Evolutionary conservation across 768 basidiomycete genomes (phyloP), one percentile per base, ranked within the genome.

Genomic region (Mycena rosella): DNA sequence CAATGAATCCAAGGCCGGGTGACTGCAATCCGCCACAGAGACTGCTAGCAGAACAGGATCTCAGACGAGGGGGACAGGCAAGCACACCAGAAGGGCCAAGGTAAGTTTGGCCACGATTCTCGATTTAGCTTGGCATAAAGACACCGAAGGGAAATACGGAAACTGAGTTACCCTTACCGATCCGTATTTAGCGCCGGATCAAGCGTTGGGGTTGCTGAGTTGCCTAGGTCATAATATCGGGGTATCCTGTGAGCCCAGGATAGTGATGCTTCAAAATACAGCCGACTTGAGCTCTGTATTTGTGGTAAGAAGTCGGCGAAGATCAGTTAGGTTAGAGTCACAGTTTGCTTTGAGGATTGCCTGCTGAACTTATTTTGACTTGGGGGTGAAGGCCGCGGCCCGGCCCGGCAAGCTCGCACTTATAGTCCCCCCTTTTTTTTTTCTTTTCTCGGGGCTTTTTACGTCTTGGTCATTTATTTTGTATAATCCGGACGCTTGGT

Each of bases 71-170:
- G 49, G 49, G 49, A 51, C 49, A 51, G 49, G 49, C 49, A 51
- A 51, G 49, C 49, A 51, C 49, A 51, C 49, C 49, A 51, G 49
- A 51, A 51, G 49, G 49, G 49, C 49, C 49, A 51, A 51, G 49
- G 49, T 51, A 51, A 51, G 49, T 51, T 51, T 51, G 49, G 49
- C 49, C 49, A 51, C 26, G 49, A 29, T 51, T 51, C 49, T 51
- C 49, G 49, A 51, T 51, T 51, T 51, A 51, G 49, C 49, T 51
- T 51, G 49, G 49, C 49, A 51, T 51, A 51, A 51, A 51, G 49
- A 51, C 49, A 51, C 49, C 49, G 26, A 51, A 51, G 49, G 49
- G 49, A 51, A 51, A 51, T 51, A 51, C 26, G 49, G 49, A 51
- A 27, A 51, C 49, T 51, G 49, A 51, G 49, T 29, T 51, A 30